A percentile compares a stretch with the other conserved stretches of the same genome.
phyloP scores from a whole-genome alignment of 2,329 filamentous ascomycete species.

The Acrocalymma vagum region DNA sequence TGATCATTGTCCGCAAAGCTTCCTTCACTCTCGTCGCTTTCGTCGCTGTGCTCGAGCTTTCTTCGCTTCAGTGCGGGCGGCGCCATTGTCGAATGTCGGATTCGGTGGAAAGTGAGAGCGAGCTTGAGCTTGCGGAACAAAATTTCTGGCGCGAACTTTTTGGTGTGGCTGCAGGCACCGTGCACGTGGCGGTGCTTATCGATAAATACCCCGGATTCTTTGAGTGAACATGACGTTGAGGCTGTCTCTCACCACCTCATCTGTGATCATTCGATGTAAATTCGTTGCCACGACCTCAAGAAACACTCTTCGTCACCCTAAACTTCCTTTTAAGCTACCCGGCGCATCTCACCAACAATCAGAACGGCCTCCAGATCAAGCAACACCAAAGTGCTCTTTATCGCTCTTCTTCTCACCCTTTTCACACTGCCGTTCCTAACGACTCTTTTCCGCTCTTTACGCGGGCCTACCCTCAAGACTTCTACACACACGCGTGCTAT shows the following conservation, averaged over 20 bases:
- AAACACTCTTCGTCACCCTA: neutral
- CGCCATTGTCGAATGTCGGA: slow-evolving; percentile 34
- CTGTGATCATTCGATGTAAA: neutral
- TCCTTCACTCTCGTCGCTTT: slow-evolving; percentile 33
- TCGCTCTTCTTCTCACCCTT: slow-evolving; percentile 11
- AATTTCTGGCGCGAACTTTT: slow-evolving; percentile 31
- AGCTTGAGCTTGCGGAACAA: slow-evolving; percentile 18
- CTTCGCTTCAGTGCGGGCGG: slow-evolving; percentile 54
- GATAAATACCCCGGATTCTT: slow-evolving; percentile 23
- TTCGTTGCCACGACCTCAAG: slow-evolving; percentile 7
- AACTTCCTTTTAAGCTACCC: neutral
- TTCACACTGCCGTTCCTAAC: slow-evolving; percentile 31
- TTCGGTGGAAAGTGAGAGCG: neutral
- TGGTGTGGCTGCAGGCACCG: slow-evolving; percentile 12
- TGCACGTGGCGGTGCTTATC: slow-evolving; percentile 23
- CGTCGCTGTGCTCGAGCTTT: slow-evolving; percentile 53
- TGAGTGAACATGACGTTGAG: too few species aligned
- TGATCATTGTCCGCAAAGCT: slow-evolving; percentile 34
- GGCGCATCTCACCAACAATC: too few species aligned
- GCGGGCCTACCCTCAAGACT: slow-evolving; percentile 13
- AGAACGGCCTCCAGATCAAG: slow-evolving; percentile 1
- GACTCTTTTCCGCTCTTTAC: slow-evolving; percentile 24
- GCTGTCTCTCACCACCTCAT: too few species aligned
- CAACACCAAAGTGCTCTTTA: slow-evolving; percentile 15
- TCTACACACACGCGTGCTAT: slow-evolving; percentile 10